Evolutionary conservation across 768 basidiomycete species (phyloP).

Genomic region (Porphyrellus cyaneotinctus): DNA sequence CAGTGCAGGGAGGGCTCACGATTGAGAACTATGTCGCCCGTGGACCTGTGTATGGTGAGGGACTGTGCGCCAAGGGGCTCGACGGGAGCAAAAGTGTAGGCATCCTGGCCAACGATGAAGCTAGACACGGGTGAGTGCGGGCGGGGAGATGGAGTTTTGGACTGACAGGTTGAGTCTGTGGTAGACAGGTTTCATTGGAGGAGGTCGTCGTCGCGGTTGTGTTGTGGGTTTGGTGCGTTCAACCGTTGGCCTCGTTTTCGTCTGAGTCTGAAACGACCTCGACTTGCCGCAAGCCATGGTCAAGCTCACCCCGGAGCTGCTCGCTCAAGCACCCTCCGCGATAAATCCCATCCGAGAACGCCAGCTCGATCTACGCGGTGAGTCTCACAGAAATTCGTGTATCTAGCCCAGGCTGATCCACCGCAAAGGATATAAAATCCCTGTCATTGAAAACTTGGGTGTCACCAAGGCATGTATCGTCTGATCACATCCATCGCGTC

Average conservation of each 20-base stretch:
- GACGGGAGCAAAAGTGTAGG: constrained; percentile 75
- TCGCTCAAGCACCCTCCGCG: constrained; percentile 73
- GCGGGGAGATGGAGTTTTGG: not conserved
- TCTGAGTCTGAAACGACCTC: constrained; percentile 36
- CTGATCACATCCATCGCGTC: constrained; percentile 12
- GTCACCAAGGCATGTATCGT: constrained; percentile 67
- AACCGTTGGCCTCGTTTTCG: constrained; percentile 21
- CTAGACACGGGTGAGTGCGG: constrained; percentile 32
- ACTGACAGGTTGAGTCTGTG: constrained; percentile 69
- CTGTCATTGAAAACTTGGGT: constrained; percentile 94
- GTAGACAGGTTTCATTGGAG: constrained; percentile 63
- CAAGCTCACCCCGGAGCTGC: constrained; percentile 93
- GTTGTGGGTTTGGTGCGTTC: too few species aligned
- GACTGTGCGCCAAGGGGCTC: constrained; percentile 57
- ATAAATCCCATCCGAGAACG: constrained; percentile 85
- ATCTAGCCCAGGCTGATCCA: constrained; percentile 11
- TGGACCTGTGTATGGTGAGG: constrained; percentile 65
- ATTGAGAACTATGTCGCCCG: constrained; percentile 73
- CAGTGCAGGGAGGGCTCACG: too few species aligned
- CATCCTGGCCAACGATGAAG: constrained; percentile 66
- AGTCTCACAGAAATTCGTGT: constrained; percentile 21
- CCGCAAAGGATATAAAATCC: constrained; percentile 81
- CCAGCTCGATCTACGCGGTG: constrained; percentile 88
- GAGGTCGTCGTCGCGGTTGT: not conserved
- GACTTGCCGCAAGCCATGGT: constrained; percentile 40